Base-by-base conservation (phyloP, 2,329 filamentous ascomycete genomes). In the Macrophomina phaseolina region DNA sequence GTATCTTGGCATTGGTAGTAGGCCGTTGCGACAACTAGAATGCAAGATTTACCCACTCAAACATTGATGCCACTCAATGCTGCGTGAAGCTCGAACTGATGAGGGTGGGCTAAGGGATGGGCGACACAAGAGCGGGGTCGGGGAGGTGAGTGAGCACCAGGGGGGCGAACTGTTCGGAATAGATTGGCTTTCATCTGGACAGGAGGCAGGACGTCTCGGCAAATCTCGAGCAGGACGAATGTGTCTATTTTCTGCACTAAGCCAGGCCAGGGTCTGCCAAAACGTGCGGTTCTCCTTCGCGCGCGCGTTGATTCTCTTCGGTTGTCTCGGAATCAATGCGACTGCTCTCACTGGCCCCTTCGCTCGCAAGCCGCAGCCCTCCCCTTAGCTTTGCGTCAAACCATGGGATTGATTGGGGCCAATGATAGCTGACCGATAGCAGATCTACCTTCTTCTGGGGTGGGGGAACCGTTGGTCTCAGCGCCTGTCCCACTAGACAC, bases 1-100 rank as follows among this genome's bases (percentile, higher is more conserved):
- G 64, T 66, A 66, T 66, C 64, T 66, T 58, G 45, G 64, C 64
- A 42, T 66, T 66, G 53, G 42, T 66, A 66, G 64, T 66, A 58
- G 52, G 64, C 64, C 64, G 64, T 34, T 66, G 64, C 52, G 64
- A 66, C 40, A 48, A 66, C 64, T 66, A 58, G 64, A 66, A 66
- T 66, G 64, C 64, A 58, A 66, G 64, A 66, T 66, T 66, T 66
- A 66, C 64, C 64, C 64, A 12, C 64, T 65, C 64, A 64, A 38
- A 18, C 30, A 1, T 38, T 28, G 46, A 23, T 30, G n/a, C 28
- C 5, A 18, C 32, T 28, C 14, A 18, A 30, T 60, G 56, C 40
- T 11, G 7, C 2, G 40, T 36, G 23, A 23, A 23, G 23, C 23
- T 23, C 23, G 23, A 23, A 3, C 23, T 23, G 23, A 23, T 23